Conservation (phyloP, 2,329 filamentous ascomycete species). For the Trichoderma asperellum region DNA sequence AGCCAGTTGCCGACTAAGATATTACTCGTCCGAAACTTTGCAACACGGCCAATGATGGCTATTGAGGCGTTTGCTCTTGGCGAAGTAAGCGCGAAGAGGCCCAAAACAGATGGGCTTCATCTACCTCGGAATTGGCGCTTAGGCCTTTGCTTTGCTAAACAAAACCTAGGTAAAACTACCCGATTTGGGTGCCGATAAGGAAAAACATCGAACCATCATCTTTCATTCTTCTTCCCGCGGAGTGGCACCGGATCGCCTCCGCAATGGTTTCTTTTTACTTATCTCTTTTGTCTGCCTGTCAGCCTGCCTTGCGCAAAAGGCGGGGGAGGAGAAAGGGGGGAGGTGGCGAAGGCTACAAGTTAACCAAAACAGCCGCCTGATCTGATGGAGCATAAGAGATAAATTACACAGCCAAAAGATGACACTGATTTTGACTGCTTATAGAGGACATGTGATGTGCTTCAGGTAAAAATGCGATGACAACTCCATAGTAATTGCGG, state of each 20-base stretch:
- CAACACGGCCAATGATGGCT: slow-evolving; percentile 10
- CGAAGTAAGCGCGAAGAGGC: slow-evolving; percentile 15
- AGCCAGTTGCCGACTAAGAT: slow-evolving; percentile 3
- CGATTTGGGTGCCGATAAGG: not conserved
- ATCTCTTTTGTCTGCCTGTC: not conserved
- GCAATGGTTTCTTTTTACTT: not conserved
- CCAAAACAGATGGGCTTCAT: not conserved
- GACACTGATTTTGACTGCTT: not conserved
- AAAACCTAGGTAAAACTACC: slow-evolving; percentile 6
- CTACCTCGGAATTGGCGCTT: slow-evolving; percentile 14
- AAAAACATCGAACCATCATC: not conserved
- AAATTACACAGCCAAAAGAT: not conserved
- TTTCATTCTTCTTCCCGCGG: not conserved
- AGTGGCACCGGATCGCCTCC: not conserved
- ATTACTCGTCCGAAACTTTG: slow-evolving; percentile 5
- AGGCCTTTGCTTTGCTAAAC: not conserved
- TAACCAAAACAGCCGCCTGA: not conserved
- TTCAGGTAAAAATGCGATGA: not conserved
- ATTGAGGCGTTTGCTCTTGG: not conserved
- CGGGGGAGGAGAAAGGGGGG: not conserved
- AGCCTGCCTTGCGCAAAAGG: not conserved
- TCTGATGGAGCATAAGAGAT: not conserved
- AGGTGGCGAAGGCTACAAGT: not conserved
- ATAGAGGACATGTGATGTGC: not conserved
- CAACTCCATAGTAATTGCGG: slow-evolving; percentile 1